A percentile compares a stretch with the other conserved stretches of the same genome.
Evolutionary conservation across 2,329 filamentous ascomycete species (phyloP).

Genomic region (Byssothecium circinans): DNA sequence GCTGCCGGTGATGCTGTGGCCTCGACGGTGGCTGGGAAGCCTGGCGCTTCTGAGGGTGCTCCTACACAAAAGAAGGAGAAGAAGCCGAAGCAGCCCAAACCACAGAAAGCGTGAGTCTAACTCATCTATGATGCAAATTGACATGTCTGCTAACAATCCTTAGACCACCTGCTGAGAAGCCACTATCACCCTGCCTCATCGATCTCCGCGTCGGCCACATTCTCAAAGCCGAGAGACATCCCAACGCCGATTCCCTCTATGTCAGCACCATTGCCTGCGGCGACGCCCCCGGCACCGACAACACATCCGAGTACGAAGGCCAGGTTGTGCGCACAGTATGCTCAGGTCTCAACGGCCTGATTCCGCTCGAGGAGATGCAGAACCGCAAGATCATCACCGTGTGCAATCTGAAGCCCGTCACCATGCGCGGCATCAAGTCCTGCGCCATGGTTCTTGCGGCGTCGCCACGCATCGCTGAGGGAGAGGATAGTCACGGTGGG

Average conservation of each 20-base stretch:
- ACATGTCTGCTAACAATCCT: constrained; percentile 28
- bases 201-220: constrained; percentile 97
- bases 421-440: constrained; percentile 88
- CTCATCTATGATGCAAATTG: not conserved
- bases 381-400: constrained; percentile 92
- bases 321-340: constrained; percentile 93
- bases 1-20: constrained; percentile 56
- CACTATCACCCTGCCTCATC: constrained; percentile 81
- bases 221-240: constrained; percentile 91
- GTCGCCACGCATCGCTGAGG: constrained; percentile 79
- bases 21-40: constrained; percentile 49
- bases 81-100: constrained; percentile 84
- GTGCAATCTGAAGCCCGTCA: constrained; percentile 98
- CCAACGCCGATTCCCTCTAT: constrained; percentile 92
- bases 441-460: constrained; percentile 93
- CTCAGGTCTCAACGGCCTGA: constrained; percentile 89
- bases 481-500: constrained; percentile 81
- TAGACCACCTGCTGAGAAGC: constrained; percentile 65
- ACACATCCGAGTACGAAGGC: constrained; percentile 88
- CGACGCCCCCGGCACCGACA: constrained; percentile 80
- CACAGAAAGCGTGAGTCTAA: constrained; percentile 52
- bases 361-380: constrained; percentile 96
- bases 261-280: constrained; percentile 96
- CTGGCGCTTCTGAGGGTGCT: constrained; percentile 45
- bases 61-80: constrained; percentile 72